Base-by-base conservation (phyloP, 2,329 filamentous ascomycete species). In the Fusarium nygamai region DNA sequence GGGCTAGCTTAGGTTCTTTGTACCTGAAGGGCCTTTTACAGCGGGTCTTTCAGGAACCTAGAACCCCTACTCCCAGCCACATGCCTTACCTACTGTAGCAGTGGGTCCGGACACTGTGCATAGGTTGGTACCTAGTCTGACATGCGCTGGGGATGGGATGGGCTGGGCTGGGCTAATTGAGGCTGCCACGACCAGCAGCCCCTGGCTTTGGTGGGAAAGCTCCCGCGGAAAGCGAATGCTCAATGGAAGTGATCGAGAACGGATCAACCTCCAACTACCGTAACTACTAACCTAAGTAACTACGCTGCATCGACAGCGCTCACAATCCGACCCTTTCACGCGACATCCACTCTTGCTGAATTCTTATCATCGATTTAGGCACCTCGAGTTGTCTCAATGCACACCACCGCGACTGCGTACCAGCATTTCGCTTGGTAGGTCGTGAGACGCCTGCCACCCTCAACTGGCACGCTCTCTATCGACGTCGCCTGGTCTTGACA, bases 401-500 rank as follows among this genome's bases (percentile, higher is more conserved):
- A 60, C 66, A 57, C 61, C 59, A 56, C 64, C 69, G 67, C 66
- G 70, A 50, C 60, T 70, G 67, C 67, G 68, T 69, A 60, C 70
- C 73, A 71, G 63, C 69, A 69, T 74, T 65, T 71, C 73, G 75
- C 72, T 78, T 64, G 76, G 76, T 78, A 77, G 76, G 75, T 76
- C 64, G 69, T 72, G 64, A 72, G 67, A 77, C 73, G 66, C 65
- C 76, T 74, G 70, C 70, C 70, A 61, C 73, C 66, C 54, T 70
- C 67, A 33, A 54, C 60, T 69, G 48, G 59, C 34, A 74, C 72
- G 53, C 51, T 69, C 62, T 41, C 33, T 60, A 41, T 61, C 67
- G n/a, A 60, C 61, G 69, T 61, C 72, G 53, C 57, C 64, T 74
- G 60, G 69, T 65, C 61, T 73, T 62, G 69, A 71, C 61, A 71